Evolutionary conservation across 73 alveolate genomes (phyloP).

Genomic region (Paramecium primaurelia): DNA sequence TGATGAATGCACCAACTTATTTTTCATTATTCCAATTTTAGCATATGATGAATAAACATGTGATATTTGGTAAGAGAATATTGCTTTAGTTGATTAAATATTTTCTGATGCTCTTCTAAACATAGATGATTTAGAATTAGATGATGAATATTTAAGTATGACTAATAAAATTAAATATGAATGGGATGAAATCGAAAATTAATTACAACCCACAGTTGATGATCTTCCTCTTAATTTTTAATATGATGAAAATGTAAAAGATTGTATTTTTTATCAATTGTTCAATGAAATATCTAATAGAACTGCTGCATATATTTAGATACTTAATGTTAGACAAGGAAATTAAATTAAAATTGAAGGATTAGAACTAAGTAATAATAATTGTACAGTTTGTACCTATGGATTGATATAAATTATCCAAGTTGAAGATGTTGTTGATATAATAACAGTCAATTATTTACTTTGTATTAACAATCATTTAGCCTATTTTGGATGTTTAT

Average conservation of each 20-base stretch:
- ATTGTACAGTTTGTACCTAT: not conserved
- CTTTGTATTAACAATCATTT: not conserved
- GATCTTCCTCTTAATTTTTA: not conserved
- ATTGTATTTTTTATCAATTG: not conserved
- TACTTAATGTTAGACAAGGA: not conserved
- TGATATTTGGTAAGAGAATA: not conserved
- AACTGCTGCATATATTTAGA: not conserved
- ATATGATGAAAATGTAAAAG: not conserved
- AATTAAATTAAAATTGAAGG: not conserved
- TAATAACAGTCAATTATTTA: not conserved
- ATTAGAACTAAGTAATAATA: not conserved
- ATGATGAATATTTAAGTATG: not conserved
- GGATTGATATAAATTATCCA: not conserved
- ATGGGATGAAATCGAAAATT: not conserved
- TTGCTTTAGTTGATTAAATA: not conserved
- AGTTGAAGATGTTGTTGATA: not conserved
- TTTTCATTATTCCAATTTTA: not conserved
- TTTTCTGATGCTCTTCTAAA: not conserved
- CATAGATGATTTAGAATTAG: not conserved
- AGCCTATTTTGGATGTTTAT: not conserved
- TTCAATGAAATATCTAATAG: not conserved
- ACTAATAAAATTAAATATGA: not conserved
- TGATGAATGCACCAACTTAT: not conserved
- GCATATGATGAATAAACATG: not conserved
- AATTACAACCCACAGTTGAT: not conserved